Evolutionary conservation across 768 basidiomycete species (phyloP).

Genomic region (Inosperma sp.): DNA sequence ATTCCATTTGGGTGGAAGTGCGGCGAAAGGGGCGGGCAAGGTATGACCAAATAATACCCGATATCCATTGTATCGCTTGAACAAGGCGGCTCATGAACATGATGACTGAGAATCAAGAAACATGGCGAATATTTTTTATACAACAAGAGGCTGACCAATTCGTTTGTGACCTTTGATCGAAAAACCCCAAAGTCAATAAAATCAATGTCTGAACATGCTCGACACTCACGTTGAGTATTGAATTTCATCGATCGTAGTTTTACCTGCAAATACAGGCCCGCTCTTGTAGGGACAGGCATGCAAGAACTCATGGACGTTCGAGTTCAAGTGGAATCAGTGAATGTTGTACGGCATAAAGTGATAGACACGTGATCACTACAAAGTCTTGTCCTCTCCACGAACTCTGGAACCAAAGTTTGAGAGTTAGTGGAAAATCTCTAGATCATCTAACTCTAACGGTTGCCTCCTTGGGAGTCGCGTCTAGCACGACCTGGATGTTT

Average conservation of each 20-base stretch:
- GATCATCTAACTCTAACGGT: no score
- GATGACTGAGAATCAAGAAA: background rate
- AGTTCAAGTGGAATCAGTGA: no score
- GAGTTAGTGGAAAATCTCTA: no score
- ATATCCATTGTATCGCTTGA: constrained; percentile 3
- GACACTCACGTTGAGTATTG: no score
- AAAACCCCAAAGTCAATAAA: background rate
- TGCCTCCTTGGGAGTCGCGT: no score
- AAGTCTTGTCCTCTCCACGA: no score
- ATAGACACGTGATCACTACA: no score
- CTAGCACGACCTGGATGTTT: no score
- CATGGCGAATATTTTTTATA: constrained; percentile 1
- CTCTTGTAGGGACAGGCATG: background rate
- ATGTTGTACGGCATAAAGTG: no score
- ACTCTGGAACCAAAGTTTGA: no score
- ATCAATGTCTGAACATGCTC: no score
- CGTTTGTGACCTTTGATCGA: background rate
- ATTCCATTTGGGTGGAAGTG: constrained; percentile 1
- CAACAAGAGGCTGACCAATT: constrained; percentile 4
- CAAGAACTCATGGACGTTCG: background rate
- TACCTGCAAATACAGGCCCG: background rate
- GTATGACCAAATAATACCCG: background rate
- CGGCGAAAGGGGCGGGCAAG: constrained; percentile 2
- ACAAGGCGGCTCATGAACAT: constrained; percentile 8
- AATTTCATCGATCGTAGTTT: no score